These are phyloP conservation scores for Insectozyma bohioensis DNA, from an alignment of 1,139 yeast genomes.

Conservation along the genomic window DNA sequence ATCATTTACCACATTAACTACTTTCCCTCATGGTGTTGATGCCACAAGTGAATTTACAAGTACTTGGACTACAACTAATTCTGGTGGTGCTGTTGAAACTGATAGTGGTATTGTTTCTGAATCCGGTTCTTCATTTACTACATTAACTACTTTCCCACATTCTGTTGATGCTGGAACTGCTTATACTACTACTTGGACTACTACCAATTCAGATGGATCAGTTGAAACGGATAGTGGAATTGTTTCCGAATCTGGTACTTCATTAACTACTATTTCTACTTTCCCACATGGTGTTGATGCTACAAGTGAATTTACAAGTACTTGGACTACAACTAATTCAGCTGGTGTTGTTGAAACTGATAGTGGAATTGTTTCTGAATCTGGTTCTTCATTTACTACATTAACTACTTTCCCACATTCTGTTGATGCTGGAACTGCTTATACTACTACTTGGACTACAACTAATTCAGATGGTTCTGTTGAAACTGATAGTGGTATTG, in stretches of 20 bases:
- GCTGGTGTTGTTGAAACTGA: conserved; percentile 18
- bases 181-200: conserved; percentile 5
- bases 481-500: conserved; percentile 16
- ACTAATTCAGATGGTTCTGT: conserved; percentile 17
- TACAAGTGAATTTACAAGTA: conserved; percentile 18
- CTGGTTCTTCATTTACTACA: conserved; percentile 2
- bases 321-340: conserved; percentile 17
- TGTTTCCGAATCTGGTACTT: conserved; percentile 5
- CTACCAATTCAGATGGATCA: conserved; percentile 5
- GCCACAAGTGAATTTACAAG: conserved; percentile 10
- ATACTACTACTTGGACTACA: conserved; percentile 18
- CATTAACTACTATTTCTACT: conserved; percentile 10
- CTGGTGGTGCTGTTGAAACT: conserved; percentile 18
- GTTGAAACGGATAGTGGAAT: conserved; percentile 17
- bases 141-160: conserved; percentile 10
- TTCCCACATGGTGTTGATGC: conserved; percentile 5
- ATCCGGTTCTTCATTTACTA: conserved; percentile 3
- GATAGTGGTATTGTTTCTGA: conserved; percentile 16
- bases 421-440: conserved; percentile 7
- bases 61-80: conserved; percentile 18
- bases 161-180: conserved; percentile 3
- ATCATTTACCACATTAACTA: conserved; percentile 6
- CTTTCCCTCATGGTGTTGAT: conserved; percentile 9
- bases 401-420: conserved; percentile 11
- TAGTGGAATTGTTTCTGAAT: conserved; percentile 14